Conservation (phyloP, 2,329 filamentous ascomycete genomes). For the Cladosporium oxysporum region DNA sequence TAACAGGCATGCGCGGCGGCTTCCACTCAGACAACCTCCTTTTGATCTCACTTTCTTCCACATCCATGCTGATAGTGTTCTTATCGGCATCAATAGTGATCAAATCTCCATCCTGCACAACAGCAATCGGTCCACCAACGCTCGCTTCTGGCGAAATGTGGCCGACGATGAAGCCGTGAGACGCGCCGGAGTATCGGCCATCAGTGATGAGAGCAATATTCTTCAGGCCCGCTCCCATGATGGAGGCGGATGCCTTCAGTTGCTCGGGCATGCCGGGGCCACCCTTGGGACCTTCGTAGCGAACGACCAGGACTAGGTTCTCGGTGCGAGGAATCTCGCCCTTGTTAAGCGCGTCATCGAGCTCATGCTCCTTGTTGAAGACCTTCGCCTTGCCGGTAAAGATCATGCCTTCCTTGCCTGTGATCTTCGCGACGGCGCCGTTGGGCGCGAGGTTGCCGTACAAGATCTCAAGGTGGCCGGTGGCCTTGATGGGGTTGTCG, state of each 20-base stretch:
- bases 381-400: slow-evolving; percentile 82
- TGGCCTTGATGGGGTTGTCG: slow-evolving; percentile 79
- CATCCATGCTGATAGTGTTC: slow-evolving; percentile 71
- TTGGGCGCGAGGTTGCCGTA: slow-evolving; percentile 84
- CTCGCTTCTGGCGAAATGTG: slow-evolving; percentile 91
- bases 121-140: slow-evolving; percentile 81
- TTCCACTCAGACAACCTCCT: slow-evolving; percentile 67
- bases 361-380: slow-evolving; percentile 81
- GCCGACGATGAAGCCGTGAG: slow-evolving; percentile 90
- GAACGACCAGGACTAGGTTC: slow-evolving; percentile 84
- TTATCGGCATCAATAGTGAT: slow-evolving; percentile 83
- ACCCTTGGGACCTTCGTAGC: slow-evolving; percentile 91
- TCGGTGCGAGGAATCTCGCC: slow-evolving; percentile 72
- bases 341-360: slow-evolving; percentile 71
- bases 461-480: slow-evolving; percentile 86
- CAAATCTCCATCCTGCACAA: slow-evolving; percentile 76
- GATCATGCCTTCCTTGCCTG: slow-evolving; percentile 83
- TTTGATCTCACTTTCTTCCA: slow-evolving; percentile 70
- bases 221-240: slow-evolving; percentile 86
- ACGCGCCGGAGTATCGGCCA: slow-evolving; percentile 83
- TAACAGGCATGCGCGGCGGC: slow-evolving; percentile 70
- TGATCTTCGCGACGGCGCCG: slow-evolving; percentile 93
- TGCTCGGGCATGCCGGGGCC: slow-evolving; percentile 97
- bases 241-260: slow-evolving; percentile 80
- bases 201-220: slow-evolving; percentile 93